Evolutionary conservation across 192 early-diverging fungal genomes (phyloP).

Genomic region (Lobosporangium transversale): DNA sequence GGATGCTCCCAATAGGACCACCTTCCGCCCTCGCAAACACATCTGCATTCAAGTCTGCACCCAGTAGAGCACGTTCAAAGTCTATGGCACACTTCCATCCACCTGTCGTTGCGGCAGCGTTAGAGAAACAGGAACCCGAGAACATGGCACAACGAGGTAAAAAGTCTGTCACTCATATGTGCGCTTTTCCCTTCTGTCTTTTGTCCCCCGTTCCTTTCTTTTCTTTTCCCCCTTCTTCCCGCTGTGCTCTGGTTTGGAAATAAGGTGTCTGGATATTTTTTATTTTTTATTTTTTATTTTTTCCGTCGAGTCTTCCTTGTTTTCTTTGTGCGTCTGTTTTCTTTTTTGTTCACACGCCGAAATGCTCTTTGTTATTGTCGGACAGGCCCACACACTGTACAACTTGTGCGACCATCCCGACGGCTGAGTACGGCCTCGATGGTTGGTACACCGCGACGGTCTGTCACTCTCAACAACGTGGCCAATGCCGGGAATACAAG

Average conservation of each 20-base stretch:
- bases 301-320: too few relatives aligned
- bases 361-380: not conserved
- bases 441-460: slow-evolving; percentile 23
- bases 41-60: slow-evolving; percentile 11
- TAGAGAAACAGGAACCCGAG: slow-evolving; percentile 3
- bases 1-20: not conserved
- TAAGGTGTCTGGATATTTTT: not conserved
- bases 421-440: slow-evolving; percentile 21
- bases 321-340: too few relatives aligned
- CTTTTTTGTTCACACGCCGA: not conserved
- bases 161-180: too few relatives aligned
- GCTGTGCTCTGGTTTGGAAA: not conserved
- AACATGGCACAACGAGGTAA: slow-evolving; percentile 8
- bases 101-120: not conserved
- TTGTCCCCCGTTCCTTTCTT: not conserved
- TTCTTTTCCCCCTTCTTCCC: not conserved
- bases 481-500: slow-evolving; percentile 8
- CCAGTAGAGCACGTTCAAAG: slow-evolving; percentile 34
- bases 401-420: slow-evolving; percentile 6
- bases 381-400: not conserved
- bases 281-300: not conserved
- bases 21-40: not conserved
- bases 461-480: slow-evolving; percentile 18
- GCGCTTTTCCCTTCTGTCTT: too few relatives aligned
- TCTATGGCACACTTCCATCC: slow-evolving; percentile 40